phyloP scores from a whole-genome alignment of 2,329 filamentous ascomycete species.

The Phialophora chinensis region DNA sequence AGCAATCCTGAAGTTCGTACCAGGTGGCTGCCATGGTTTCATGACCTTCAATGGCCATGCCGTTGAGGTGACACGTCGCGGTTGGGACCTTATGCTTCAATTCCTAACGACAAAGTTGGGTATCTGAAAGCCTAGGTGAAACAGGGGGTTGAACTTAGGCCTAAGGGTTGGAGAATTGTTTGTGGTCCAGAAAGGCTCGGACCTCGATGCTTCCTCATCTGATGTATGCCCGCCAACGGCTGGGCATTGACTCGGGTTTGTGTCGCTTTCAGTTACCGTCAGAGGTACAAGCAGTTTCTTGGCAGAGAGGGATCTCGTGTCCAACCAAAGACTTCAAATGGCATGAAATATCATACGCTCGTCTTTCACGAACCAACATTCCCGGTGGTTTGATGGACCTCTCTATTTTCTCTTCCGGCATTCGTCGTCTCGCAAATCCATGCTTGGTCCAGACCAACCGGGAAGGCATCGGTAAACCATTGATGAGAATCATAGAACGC shows the following conservation, averaged over 20 bases:
- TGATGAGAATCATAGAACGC: neutral
- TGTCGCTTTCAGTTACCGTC: neutral
- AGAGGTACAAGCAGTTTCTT: neutral
- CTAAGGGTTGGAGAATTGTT: neutral
- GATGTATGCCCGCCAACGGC: neutral
- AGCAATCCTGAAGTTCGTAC: slow-evolving; percentile 6
- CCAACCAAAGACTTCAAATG: neutral
- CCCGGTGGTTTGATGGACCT: neutral
- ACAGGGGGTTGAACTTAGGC: neutral
- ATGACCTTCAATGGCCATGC: slow-evolving; percentile 1
- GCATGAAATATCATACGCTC: neutral
- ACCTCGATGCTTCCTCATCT: neutral
- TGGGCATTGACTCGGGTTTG: neutral
- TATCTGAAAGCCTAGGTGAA: neutral
- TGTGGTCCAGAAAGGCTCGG: neutral
- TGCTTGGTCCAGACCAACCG: neutral
- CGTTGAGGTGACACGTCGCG: neutral
- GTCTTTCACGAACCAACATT: neutral
- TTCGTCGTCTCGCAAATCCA: neutral
- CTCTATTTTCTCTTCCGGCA: neutral
- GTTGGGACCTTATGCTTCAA: neutral
- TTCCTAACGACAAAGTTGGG: neutral
- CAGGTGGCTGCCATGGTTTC: slow-evolving; percentile 8
- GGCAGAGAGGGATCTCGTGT: neutral
- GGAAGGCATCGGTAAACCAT: neutral